Conservation (phyloP, 805 yeast species). For the Isabelozyma rhagii region DNA sequence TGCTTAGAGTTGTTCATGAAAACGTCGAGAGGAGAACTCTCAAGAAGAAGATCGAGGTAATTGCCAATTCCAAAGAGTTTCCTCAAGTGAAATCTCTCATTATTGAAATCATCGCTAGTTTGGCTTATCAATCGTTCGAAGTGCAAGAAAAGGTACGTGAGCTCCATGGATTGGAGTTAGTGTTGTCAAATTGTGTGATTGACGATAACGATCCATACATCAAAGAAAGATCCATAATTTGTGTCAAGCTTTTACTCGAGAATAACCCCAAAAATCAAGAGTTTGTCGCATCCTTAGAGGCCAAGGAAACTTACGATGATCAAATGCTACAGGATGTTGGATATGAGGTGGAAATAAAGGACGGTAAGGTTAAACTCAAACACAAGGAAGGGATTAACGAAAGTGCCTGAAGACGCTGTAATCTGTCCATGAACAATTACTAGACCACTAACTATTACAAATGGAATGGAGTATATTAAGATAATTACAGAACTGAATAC, state of each 20-base stretch:
- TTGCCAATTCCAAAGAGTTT: conserved; percentile 24
- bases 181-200: conserved; percentile 77
- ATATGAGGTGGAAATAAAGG: conserved; percentile 65
- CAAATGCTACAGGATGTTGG: conserved; percentile 66
- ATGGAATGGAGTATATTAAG: neutral
- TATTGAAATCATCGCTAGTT: conserved; percentile 61
- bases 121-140: conserved; percentile 48
- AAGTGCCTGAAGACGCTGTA: neutral
- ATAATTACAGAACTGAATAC: neutral
- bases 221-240: conserved; percentile 79
- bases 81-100: conserved; percentile 67
- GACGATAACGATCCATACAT: conserved; percentile 88
- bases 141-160: conserved; percentile 69
- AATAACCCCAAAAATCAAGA: conserved; percentile 69
- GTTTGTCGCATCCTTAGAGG: conserved; percentile 75
- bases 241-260: conserved; percentile 65
- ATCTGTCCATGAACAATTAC: neutral
- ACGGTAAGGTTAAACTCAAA: conserved; percentile 66
- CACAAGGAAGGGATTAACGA: conserved; percentile 9
- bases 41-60: conserved; percentile 16
- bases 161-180: conserved; percentile 63
- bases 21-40: conserved; percentile 32
- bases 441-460: neutral
- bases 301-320: conserved; percentile 59
- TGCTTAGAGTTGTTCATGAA: conserved; percentile 40